Evolutionary conservation across 2,329 filamentous ascomycete species (phyloP).

Genomic region (Colletotrichum camelliae): DNA sequence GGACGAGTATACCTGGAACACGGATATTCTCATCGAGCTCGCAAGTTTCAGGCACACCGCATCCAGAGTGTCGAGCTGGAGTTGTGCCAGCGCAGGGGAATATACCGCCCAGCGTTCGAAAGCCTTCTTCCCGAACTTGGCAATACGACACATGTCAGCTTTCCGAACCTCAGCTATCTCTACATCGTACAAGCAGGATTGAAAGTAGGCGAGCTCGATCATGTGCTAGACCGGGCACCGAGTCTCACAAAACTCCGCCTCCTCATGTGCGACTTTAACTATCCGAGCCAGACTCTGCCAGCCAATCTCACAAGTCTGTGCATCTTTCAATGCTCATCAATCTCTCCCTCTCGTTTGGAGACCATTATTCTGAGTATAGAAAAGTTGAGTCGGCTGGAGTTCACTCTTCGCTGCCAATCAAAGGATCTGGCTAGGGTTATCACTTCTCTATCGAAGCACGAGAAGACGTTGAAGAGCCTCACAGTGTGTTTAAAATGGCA

Average conservation of each 20-base stretch:
- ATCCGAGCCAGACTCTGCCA: background rate
- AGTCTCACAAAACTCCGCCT: background rate
- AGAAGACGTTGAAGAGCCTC: background rate
- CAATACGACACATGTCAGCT: background rate
- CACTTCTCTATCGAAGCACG: background rate
- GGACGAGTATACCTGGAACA: background rate
- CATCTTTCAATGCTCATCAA: background rate
- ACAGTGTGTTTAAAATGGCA: background rate
- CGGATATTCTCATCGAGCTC: conserved; percentile 1
- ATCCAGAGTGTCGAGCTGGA: background rate
- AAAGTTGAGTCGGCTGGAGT: background rate
- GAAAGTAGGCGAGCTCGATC: background rate
- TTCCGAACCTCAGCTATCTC: background rate
- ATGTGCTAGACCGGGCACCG: background rate
- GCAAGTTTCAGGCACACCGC: background rate
- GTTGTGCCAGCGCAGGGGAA: background rate
- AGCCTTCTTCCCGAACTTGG: background rate
- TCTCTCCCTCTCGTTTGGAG: background rate
- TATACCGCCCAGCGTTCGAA: conserved; percentile 7
- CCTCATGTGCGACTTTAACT: background rate
- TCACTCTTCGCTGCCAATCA: background rate
- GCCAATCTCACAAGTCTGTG: background rate
- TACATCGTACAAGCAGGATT: background rate
- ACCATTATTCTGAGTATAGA: background rate
- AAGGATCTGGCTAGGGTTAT: background rate